These are phyloP conservation scores for Hymenoscyphus occultus DNA, from an alignment of 2,329 filamentous ascomycete genomes.

Conservation along the genomic window DNA sequence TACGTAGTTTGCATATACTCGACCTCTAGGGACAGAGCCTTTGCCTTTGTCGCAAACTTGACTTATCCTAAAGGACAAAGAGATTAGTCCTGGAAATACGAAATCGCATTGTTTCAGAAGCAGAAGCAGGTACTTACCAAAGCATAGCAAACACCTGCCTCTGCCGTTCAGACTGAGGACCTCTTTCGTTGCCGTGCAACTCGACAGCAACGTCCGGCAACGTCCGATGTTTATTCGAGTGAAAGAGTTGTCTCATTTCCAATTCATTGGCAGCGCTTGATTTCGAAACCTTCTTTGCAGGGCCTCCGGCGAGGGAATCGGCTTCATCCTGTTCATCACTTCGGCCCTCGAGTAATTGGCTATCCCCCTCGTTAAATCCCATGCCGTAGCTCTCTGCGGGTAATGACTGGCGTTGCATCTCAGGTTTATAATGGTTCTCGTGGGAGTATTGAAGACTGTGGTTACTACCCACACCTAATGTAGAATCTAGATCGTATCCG, in stretches of 20 bases:
- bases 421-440: conserved; percentile 39
- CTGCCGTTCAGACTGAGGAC: conserved; percentile 76
- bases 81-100: neutral
- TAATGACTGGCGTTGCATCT: conserved; percentile 48
- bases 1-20: conserved; percentile 94
- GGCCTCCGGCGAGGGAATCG: conserved; percentile 48
- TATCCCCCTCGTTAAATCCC: conserved; percentile 53
- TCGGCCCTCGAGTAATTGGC: conserved; percentile 55
- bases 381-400: conserved; percentile 51
- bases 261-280: conserved; percentile 77
- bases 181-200: conserved; percentile 74
- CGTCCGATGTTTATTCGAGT: conserved; percentile 63
- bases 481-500: conserved; percentile 49
- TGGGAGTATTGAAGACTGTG: conserved; percentile 44
- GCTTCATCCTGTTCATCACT: conserved; percentile 56
- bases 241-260: conserved; percentile 73
- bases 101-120: neutral
- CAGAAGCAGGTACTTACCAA: conserved; percentile 55
- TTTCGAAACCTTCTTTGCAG: conserved; percentile 56
- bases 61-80: conserved; percentile 57
- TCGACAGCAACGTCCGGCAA: conserved; percentile 72
- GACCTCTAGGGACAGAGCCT: conserved; percentile 83
- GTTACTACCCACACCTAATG: conserved; percentile 47
- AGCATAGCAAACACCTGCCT: conserved; percentile 87
- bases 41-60: conserved; percentile 70